Conservation (phyloP, 2,329 filamentous ascomycete genomes). For the Dactylellina sp. region DNA sequence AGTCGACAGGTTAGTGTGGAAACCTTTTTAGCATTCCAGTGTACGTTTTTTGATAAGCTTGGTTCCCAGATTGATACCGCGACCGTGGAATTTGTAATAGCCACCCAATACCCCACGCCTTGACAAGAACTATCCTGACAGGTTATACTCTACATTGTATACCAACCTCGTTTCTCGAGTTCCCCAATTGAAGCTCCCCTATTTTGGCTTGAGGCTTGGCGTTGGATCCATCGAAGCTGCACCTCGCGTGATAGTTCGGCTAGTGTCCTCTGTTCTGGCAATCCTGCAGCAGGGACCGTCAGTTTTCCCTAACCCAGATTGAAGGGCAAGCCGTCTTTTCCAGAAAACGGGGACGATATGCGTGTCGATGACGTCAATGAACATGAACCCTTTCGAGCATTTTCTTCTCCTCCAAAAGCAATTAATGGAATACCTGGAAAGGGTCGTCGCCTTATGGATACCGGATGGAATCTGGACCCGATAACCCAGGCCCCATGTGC, state of each 20-base stretch:
- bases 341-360: slow-evolving; percentile 41
- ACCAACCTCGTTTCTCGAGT: not conserved
- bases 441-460: slow-evolving; percentile 14
- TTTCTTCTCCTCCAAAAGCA: slow-evolving; percentile 45
- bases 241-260: slow-evolving; percentile 19
- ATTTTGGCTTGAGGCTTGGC: slow-evolving; percentile 4
- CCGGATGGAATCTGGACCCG: slow-evolving; percentile 8
- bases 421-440: slow-evolving; percentile 2
- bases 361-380: slow-evolving; percentile 40
- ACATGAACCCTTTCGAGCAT: slow-evolving; percentile 27
- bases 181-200: not conserved
- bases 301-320: slow-evolving; percentile 13
- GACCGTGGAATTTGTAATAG: slow-evolving; percentile 38
- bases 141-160: not conserved
- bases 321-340: slow-evolving; percentile 21
- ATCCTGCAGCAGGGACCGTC: slow-evolving; percentile 21
- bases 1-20: too few relatives aligned
- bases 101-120: slow-evolving; percentile 29
- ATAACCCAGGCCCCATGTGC: slow-evolving; percentile 19
- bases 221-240: slow-evolving; percentile 6
- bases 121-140: not conserved
- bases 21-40: not conserved
- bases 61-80: slow-evolving; percentile 10
- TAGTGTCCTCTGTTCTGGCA: slow-evolving; percentile 19
- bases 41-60: slow-evolving; percentile 4